Base-by-base conservation (phyloP, 768 basidiomycete genomes). In the Phallus indusiatus region DNA sequence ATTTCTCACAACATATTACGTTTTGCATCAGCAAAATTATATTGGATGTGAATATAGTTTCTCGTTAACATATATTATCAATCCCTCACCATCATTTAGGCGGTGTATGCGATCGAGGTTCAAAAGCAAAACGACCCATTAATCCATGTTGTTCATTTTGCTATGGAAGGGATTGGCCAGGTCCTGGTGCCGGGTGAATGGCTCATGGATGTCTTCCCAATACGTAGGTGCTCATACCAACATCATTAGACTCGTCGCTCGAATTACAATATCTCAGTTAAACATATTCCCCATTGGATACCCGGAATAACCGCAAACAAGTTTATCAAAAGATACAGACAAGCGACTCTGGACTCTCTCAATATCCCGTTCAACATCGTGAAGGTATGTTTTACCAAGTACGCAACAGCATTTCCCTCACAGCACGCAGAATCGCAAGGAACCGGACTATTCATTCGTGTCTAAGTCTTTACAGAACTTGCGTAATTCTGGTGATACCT, bases 281-380 rank as follows among this genome's bases (percentile, higher is more conserved):
- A 63, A 50, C 59, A 56, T 54, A 9, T 66, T 12, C 65, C 65
- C 10, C 46, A 47, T n/a, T 66, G 65, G 65, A 22, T 66, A 5
- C 64, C 64, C 48, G 65, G 65, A 11, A 60, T 60, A 17, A 28
- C 47, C 3, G 62, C 62, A 51, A 49, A 62, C 33, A 60, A 20
- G 3, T 20, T 28, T 22, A 22, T 33, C 7, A 24, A 37, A 47
- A 50, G 18, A 16, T 18, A 68, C 58, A 72, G 72, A 1, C 69
- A 77, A 1, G 63, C 67, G 2, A 68, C 72, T 8, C 75, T 79
- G 68, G 67, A 77, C 4, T 71, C 75, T 20, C 67, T 28, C 8
- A 10, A 42, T n/a, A 12, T 67, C 6, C 82, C 83, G 0, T 80
- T 72, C 49, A 64, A 70, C 7, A 77, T 71, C 53, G 76, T 76